These are phyloP conservation scores for Beauveria bassiana DNA, from an alignment of 2,329 filamentous ascomycete genomes.

Conservation along the genomic window DNA sequence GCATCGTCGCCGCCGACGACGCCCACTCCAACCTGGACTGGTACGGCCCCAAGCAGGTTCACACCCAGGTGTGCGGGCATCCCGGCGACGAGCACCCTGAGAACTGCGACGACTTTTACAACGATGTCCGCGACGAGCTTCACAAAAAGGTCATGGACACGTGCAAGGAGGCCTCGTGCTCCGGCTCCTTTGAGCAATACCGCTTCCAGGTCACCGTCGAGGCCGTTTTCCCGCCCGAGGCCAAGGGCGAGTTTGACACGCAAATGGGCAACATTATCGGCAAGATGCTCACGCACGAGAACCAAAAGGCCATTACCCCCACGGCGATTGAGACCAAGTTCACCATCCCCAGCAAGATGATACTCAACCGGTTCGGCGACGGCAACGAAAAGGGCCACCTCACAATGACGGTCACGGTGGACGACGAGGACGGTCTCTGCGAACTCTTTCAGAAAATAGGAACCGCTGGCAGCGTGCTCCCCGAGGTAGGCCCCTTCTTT, in stretches of 20 bases:
- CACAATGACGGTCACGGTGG: conserved; percentile 5
- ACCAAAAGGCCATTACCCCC: conserved; percentile 9
- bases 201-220: conserved; percentile 8
- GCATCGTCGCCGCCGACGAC: neutral
- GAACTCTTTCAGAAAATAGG: conserved; percentile 11
- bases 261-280: conserved; percentile 11
- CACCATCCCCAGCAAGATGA: conserved; percentile 12
- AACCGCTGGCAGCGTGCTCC: conserved; percentile 11
- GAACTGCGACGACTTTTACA: conserved; percentile 13
- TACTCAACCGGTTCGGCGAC: conserved; percentile 13
- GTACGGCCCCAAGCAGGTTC: conserved; percentile 10
- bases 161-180: conserved; percentile 11
- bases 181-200: conserved; percentile 12
- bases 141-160: conserved; percentile 12
- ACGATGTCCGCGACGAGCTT: conserved; percentile 9
- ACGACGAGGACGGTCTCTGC: conserved; percentile 11
- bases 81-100: conserved; percentile 9
- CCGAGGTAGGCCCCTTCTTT: conserved; percentile 11
- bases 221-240: conserved; percentile 12
- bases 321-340: conserved; percentile 12
- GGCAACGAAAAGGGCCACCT: conserved; percentile 12
- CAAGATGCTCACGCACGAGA: conserved; percentile 11
- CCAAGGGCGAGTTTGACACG: conserved; percentile 11
- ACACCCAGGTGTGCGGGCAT: conserved; percentile 12
- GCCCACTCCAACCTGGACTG: conserved; percentile 13